phyloP scores from a whole-genome alignment of 1,284 basidiomycete species.

The Cutaneotrichosporon cavernicola region DNA sequence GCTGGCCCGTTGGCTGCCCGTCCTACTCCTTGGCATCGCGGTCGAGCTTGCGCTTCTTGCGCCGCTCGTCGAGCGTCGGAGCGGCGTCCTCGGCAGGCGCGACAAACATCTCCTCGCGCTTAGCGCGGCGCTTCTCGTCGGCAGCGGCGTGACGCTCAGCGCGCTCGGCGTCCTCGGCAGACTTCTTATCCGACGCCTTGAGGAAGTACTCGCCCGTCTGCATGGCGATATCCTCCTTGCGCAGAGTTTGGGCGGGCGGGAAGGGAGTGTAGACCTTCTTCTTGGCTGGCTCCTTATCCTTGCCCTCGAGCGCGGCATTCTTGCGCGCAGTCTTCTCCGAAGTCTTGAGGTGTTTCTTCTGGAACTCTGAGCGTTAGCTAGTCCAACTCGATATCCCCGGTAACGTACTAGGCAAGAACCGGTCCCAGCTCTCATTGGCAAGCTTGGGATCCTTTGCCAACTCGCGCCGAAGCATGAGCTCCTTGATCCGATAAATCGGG shows the following conservation, averaged over 20 bases:
- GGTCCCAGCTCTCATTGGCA: constrained; percentile 91
- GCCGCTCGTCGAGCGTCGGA: constrained; percentile 71
- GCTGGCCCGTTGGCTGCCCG: too few species aligned
- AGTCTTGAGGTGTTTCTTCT: constrained; percentile 84
- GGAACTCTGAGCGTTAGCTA: constrained; percentile 62
- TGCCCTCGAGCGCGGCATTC: constrained; percentile 60
- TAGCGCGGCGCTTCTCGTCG: constrained; percentile 65
- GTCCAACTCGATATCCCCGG: too few species aligned
- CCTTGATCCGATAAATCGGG: constrained; percentile 99
- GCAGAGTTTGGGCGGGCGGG: constrained; percentile 88
- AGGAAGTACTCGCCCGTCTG: constrained; percentile 98
- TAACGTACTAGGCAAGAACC: constrained; percentile 74
- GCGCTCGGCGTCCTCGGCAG: constrained; percentile 44
- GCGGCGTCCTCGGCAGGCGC: constrained; percentile 72
- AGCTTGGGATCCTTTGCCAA: constrained; percentile 97
- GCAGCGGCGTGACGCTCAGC: constrained; percentile 69
- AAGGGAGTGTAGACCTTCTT: constrained; percentile 99
- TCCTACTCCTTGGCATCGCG: constrained; percentile 29
- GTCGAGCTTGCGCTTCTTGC: constrained; percentile 58
- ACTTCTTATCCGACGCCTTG: constrained; percentile 63
- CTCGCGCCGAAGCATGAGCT: constrained; percentile 98
- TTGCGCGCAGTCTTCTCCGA: constrained; percentile 87
- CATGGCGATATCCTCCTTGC: constrained; percentile 93
- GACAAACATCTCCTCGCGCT: constrained; percentile 78
- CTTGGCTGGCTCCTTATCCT: constrained; percentile 52